A percentile compares a stretch with the other conserved stretches of the same genome.
Conservation (phyloP, 371 early-diverging fungal species). For the Syncephalastrum sp. region DNA sequence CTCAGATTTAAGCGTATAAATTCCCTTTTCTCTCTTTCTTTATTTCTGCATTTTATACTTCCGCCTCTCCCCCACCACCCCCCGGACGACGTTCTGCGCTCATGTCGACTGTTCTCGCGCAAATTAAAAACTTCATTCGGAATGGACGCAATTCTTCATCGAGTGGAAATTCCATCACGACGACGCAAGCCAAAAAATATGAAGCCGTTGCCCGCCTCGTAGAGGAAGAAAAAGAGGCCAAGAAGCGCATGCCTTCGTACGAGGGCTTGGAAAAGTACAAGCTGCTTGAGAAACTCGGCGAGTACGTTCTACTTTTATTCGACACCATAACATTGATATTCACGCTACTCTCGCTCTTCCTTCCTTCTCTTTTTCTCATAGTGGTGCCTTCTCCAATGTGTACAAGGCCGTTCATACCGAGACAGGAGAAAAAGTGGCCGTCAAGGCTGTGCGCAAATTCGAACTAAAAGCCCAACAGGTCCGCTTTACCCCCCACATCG, state of each 20-base stretch:
- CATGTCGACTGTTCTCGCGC: slow-evolving; percentile 9
- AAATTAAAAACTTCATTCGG: slow-evolving; percentile 16
- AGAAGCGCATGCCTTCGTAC: slow-evolving; percentile 15
- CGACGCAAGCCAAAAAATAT: slow-evolving; percentile 18
- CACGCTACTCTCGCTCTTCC: not conserved
- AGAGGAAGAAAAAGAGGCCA: slow-evolving; percentile 19
- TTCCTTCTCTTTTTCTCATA: slow-evolving; percentile 30
- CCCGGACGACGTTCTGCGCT: not conserved
- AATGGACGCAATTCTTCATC: slow-evolving; percentile 4
- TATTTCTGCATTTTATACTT: not conserved
- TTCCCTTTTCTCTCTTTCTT: not conserved
- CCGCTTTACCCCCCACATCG: not conserved
- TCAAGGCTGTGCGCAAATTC: slow-evolving; percentile 69
- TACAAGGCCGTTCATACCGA: slow-evolving; percentile 64
- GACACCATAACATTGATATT: not conserved
- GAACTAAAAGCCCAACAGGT: slow-evolving; percentile 21
- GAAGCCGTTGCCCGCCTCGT: slow-evolving; percentile 20
- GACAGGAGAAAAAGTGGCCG: slow-evolving; percentile 67
- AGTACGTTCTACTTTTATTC: slow-evolving; percentile 39
- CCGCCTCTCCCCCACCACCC: no score
- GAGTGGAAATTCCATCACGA: not conserved
- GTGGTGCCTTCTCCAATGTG: slow-evolving; percentile 80
- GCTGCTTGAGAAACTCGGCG: slow-evolving; percentile 56
- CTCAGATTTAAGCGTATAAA: no score
- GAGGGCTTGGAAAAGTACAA: slow-evolving; percentile 43